Conservation (phyloP, 768 basidiomycete species). For the Cantharellus anzutake region DNA sequence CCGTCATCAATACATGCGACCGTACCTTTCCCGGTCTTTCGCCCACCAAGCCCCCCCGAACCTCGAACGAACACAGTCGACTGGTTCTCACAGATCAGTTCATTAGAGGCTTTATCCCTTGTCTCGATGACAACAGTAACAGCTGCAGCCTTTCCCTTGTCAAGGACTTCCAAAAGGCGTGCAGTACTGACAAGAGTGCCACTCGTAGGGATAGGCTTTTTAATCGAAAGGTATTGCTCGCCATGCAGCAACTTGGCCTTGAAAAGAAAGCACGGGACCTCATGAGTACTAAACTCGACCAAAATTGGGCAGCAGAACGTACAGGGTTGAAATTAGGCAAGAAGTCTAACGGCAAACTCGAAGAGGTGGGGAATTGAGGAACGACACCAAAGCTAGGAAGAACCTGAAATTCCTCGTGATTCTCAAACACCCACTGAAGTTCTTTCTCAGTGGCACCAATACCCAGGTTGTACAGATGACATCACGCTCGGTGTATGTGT, state of each 20-base stretch:
- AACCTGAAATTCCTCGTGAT: slow-evolving; percentile 65
- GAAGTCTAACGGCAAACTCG: slow-evolving; percentile 56
- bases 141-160: slow-evolving; percentile 88
- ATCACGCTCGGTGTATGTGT: slow-evolving; percentile 71
- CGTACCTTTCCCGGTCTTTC: slow-evolving; percentile 61
- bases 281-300: neutral
- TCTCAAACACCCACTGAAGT: slow-evolving; percentile 81
- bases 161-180: slow-evolving; percentile 56
- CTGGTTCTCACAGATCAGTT: slow-evolving; percentile 81
- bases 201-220: slow-evolving; percentile 67
- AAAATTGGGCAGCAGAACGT: slow-evolving; percentile 11
- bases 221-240: slow-evolving; percentile 85
- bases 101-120: slow-evolving; percentile 56
- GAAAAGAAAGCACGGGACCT: neutral
- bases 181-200: slow-evolving; percentile 61
- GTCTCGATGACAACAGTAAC: slow-evolving; percentile 67
- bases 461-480: slow-evolving; percentile 91
- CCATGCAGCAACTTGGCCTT: slow-evolving; percentile 95
- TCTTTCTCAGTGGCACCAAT: slow-evolving; percentile 88
- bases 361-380: slow-evolving; percentile 67
- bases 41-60: slow-evolving; percentile 90
- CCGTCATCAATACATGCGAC: neutral
- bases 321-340: slow-evolving; percentile 91
- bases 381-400: slow-evolving; percentile 92
- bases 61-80: slow-evolving; percentile 84